Evolutionary conservation across 805 yeast species (phyloP), one percentile per base, ranked within the genome.

Genomic region (Starmerella vaccinii): DNA sequence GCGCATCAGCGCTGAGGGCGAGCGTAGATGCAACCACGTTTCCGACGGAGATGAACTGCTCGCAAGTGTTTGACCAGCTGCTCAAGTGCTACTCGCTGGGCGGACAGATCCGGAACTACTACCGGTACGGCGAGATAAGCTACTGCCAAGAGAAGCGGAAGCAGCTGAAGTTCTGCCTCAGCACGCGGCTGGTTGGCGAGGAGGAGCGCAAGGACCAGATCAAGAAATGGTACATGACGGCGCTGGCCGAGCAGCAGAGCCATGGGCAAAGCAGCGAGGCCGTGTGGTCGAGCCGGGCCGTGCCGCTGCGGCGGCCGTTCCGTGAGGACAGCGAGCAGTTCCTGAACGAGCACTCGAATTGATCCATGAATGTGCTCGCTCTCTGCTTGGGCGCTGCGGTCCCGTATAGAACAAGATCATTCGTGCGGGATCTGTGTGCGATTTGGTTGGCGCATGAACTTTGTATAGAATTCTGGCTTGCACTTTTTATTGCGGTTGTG

Each of bases 71-170:
- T 66, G 95, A 89, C 65, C 95, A 87, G 61, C 71, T 89, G 21
- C 74, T 88, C 42, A 81, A 78, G 43, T 90, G 97, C 64, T 87
- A 84, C 68, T 84, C 97, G 0, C 63, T 89, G 2, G 97, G 95
- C 3, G 97, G 97, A 0, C 96, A 89, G 63, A 68, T 85, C 19
- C 76, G 94, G 53, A 76, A 83, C 66, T 83, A 84, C 61, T 90
- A 89, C 63, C 71, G 97, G 49, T 83, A 79, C 62, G 97, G 97
- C 2, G 78, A 80, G 39, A 74, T 86, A 59, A 79, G 81, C 46
- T 70, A 77, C 53, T 90, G 97, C 66, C 74, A 73, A 40, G 75
- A 74, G 46, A 84, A 84, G 60, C 72, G 84, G 47, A 78, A 75
- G 22, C 86, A 87, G 68, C 72, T 88, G 60, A 82, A 82, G 73